Evolutionary conservation across 2,329 filamentous ascomycete species (phyloP), one percentile per base, ranked within the genome.

Genomic region (Cordyceps javanica): DNA sequence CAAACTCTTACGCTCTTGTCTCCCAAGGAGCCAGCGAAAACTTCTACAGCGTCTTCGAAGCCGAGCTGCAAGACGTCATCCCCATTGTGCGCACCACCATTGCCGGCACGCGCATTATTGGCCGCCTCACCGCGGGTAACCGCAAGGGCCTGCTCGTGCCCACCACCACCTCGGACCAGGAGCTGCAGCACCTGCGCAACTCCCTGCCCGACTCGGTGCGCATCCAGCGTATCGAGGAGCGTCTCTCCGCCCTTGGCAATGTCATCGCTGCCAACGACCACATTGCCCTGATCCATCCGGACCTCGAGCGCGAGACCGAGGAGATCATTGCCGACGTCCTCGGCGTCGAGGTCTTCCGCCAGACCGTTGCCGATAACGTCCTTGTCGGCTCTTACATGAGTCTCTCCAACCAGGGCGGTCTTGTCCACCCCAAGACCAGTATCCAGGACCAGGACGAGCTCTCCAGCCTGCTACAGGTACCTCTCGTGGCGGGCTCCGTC

Each of bases 401-500:
- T 57, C 82, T 99, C 61, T 93, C 89, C 67, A 99, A 99, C 79
- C 90, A 93, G 75, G 94, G 94, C 64, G 94, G 94, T 13, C 88
- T 99, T 66, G 94, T 99, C 50, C 94, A 99, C 73, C 93, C 94
- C 66, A 97, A 97, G 81, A 97, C 94, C 41, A 89, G 85, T 64
- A 94, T 97, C 69, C 91, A 96, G 75, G 94, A 99, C 74, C 94
- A 99, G 81, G 94, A 99, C 72, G 94, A 99, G 79, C 83, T 99
- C 63, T 92, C 88, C 62, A 92, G 88, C 69, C 77, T 99, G 75
- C 82, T 99, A 62, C 93, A 97, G 76, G 93, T 99, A 38, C 94
- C 94, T 14, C 86, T 99, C 6, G 94, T 99, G 1, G 94, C 94
- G 3, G 94, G 94, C 42, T 90, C 85, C 69, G 89, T 99, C 62